Evolutionary conservation across 345 rosid species (phyloP), one percentile per base, ranked within the genome.

Genomic region (Brassica rapa): DNA sequence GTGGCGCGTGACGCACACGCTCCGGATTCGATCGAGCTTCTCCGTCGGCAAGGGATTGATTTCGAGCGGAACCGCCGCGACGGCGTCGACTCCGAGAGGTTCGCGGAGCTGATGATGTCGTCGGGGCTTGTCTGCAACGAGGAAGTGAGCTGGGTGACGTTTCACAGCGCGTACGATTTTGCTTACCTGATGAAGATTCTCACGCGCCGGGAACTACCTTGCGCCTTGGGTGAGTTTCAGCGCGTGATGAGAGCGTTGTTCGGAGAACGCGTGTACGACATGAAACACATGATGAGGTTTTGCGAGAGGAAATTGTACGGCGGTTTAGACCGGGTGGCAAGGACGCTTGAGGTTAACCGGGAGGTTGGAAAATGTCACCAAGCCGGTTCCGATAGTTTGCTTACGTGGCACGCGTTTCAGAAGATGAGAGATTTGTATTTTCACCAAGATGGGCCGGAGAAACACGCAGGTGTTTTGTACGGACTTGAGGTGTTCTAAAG

Each of bases 101-200:
- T 93, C 63, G 92, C 96, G 3, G 96, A 91, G 84, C 64, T 91
- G 80, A 74, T 91, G 86, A 91, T 93, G 93, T 89, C 97, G 0
- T 89, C 97, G 6, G 98, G 98, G 5, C 84, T 93, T 19, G 86
- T 93, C 16, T 86, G 94, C 64, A 91, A 89, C 65, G 89, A 86
- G 4, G 72, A 86, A 0, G 96, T 93, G 79, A 91, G 93, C 71
- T 93, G 97, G 97, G 96, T 93, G n/a, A 88, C 93, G 11, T 93
- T 93, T 66, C 98, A 91, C 82, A 86, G 96, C 88, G 96, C 96
- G 67, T 90, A 93, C 9, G 98, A 93, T 78, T 93, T 90, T n/a
- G 96, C 96, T 46, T 93, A 93, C 83, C 60, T 93, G 7, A 51
- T 51, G 56, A 51, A 51, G 56, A 51, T 51, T 5, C 56, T 51